These are phyloP conservation scores for Aquilaria agallochum DNA, from an alignment of 441 rosid species.

Conservation along the genomic window DNA sequence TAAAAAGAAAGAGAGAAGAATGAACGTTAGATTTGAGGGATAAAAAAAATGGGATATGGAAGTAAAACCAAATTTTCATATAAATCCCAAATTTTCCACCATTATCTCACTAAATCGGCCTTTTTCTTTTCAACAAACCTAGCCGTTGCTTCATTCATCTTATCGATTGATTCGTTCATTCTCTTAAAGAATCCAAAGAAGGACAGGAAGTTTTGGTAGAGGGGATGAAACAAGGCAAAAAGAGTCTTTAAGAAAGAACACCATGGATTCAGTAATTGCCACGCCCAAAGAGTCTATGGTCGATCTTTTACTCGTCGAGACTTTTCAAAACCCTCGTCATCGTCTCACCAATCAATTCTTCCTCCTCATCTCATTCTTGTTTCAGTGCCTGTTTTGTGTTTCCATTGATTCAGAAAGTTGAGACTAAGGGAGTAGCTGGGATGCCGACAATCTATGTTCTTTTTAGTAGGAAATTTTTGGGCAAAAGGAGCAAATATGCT, in stretches of 20 bases:
- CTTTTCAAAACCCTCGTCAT: conserved; percentile 83
- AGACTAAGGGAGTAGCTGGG: neutral
- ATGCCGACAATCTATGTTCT: too few relatives aligned
- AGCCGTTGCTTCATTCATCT: conserved; percentile 7
- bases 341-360: conserved; percentile 71
- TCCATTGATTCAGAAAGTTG: neutral
- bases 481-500: too few relatives aligned
- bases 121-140: too few relatives aligned
- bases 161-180: conserved; percentile 21
- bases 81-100: too few relatives aligned
- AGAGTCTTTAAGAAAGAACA: conserved; percentile 6
- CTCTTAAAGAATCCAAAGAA: conserved; percentile 13
- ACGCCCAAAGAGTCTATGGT: conserved; percentile 54
- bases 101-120: too few relatives aligned
- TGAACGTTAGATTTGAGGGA: too few relatives aligned
- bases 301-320: conserved; percentile 88
- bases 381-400: conserved; percentile 4
- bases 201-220: conserved; percentile 14
- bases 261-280: conserved; percentile 29
- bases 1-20: too few relatives aligned
- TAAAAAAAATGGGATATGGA: too few relatives aligned
- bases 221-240: conserved; percentile 1
- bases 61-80: too few relatives aligned
- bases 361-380: neutral
- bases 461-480: too few relatives aligned